Evolutionary conservation across 257 asterid genomes (phyloP).

Genomic region (Nicotiana knightiana): DNA sequence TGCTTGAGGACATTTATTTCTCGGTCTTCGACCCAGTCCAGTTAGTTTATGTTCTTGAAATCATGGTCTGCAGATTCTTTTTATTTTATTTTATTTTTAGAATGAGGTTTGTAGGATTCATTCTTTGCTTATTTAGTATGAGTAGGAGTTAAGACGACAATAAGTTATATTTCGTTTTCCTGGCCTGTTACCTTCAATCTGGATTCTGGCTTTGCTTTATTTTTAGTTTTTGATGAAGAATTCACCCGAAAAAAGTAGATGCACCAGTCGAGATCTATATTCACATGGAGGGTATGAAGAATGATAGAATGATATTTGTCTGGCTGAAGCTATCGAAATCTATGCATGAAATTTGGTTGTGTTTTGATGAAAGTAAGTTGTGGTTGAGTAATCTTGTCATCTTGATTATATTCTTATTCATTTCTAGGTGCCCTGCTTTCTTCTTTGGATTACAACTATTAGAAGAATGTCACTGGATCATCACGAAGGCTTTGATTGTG

Average conservation of each 20-base stretch:
- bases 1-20: not conserved
- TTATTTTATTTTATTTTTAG: no score
- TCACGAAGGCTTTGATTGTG: constrained; percentile 93
- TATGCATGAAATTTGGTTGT: not conserved
- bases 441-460: constrained; percentile 58
- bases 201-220: not conserved
- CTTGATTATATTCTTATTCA: constrained; percentile 21
- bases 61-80: not conserved
- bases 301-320: no score
- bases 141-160: not conserved
- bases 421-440: constrained; percentile 60
- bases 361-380: not conserved
- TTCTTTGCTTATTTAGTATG: not conserved
- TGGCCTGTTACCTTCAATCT: not conserved
- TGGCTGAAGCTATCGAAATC: not conserved
- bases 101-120: not conserved
- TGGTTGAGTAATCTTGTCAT: not conserved
- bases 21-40: not conserved
- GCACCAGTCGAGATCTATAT: not conserved
- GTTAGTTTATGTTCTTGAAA: not conserved
- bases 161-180: not conserved
- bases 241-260: not conserved
- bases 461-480: constrained; percentile 83
- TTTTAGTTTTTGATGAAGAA: not conserved
- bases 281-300: not conserved